These are phyloP conservation scores for Ciborinia camelliae DNA, from an alignment of 2,329 filamentous ascomycete species.

Conservation along the genomic window DNA sequence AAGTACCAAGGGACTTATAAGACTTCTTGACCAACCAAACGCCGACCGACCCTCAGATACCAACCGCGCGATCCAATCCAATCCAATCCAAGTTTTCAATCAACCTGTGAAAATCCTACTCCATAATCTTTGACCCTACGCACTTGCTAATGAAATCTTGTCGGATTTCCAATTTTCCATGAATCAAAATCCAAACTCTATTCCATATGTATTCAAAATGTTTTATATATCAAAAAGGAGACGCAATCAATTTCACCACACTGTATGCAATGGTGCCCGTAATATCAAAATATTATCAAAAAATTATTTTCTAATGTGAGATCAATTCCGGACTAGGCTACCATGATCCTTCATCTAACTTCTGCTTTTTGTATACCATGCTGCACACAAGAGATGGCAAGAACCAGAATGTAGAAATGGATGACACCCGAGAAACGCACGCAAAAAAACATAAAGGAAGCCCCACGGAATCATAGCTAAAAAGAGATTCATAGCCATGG, in stretches of 20 bases:
- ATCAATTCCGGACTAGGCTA: conserved; percentile 40
- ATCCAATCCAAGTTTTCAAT: neutral
- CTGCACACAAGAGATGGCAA: conserved; percentile 26
- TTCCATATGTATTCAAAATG: neutral
- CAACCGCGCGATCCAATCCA: neutral
- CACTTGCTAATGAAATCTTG: neutral
- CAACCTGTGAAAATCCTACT: neutral
- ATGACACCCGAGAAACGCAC: conserved; percentile 30
- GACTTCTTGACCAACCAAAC: neutral
- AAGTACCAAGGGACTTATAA: neutral
- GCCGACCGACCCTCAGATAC: conserved; percentile 1
- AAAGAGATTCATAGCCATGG: conserved; percentile 34
- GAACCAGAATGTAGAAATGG: conserved; percentile 35
- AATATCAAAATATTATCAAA: conserved; percentile 17
- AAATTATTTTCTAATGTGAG: conserved; percentile 37
- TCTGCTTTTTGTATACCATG: conserved; percentile 33
- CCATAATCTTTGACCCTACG: neutral
- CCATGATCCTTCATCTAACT: conserved; percentile 39
- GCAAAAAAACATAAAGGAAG: conserved; percentile 30
- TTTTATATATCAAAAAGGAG: neutral
- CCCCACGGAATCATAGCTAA: conserved; percentile 28
- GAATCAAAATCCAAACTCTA: neutral
- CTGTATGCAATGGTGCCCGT: neutral
- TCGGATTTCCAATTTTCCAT: neutral
- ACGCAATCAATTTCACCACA: neutral